Base-by-base conservation (phyloP, 345 rosid species). In the Eucalyptus dawsonii region DNA sequence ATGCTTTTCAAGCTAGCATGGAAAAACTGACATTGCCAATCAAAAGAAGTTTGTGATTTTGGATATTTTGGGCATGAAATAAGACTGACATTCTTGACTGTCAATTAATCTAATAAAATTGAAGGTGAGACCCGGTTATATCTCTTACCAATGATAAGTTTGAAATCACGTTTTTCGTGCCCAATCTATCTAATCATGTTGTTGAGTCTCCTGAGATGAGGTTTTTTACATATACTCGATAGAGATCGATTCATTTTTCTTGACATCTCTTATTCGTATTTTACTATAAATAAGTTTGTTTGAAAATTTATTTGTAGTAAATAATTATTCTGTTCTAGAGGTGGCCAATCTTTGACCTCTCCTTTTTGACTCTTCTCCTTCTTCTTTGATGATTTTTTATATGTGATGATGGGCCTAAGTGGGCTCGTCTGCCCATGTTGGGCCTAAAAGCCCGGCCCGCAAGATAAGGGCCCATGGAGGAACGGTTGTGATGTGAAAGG, bases 11-110 rank as follows among this genome's bases (percentile, higher is more conserved):
- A 37, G 27, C 45, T 37, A 10, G 45, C 45, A 42, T 72, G 27
- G 8, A 6, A 1, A 19, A 37, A 37, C 8, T 19, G 8, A 10
- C 24, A 19, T 72, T 4, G 25, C 25, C 44, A 17, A 19, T 16
- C 3, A 1, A 34, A 34, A 12, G 6, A 34, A 72, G 44, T 37
- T 37, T 37, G 27, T 19, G 45, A 19, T 37, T 67, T 37, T 19
- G 25, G 14, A 72, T 27, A 67, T 69, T 69, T 69, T 69, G 13
- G 24, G 80, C 44, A 31, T 4, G 13, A 31, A 31, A 69, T 56
- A 13, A 16, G 80, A 31, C 1, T 17, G 27, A 4, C 3, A 9
- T 22, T 56, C 27, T 56, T 0, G 1, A 56, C 1, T 24, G 11
- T 53, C 58, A 0, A 53, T 53, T 53, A 19, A 69, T 69, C 12